Percentiles rank a stretch among this genome's conserved stretches.
phyloP scores from a whole-genome alignment of 2,329 filamentous ascomycete species.

The Annulohypoxylon truncatum region DNA sequence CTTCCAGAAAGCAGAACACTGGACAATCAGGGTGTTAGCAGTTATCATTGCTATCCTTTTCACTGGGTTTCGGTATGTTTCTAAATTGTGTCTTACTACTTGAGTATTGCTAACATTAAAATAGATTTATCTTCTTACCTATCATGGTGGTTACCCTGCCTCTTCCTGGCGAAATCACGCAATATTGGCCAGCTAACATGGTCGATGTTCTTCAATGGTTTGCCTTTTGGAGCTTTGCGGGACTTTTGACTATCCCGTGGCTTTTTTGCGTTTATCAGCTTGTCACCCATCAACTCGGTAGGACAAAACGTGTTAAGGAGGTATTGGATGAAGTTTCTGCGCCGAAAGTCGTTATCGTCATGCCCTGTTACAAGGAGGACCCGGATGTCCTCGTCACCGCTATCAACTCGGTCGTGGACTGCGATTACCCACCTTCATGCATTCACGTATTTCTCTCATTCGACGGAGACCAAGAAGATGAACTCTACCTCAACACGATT shows the following conservation, averaged over 20 bases:
- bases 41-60: conserved; percentile 80
- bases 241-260: conserved; percentile 88
- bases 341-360: conserved; percentile 94
- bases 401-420: conserved; percentile 90
- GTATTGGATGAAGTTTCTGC: conserved; percentile 86
- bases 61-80: conserved; percentile 74
- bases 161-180: conserved; percentile 76
- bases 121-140: conserved; percentile 84
- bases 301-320: conserved; percentile 83
- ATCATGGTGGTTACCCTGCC: conserved; percentile 95
- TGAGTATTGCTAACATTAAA: conserved; percentile 33
- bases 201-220: conserved; percentile 88
- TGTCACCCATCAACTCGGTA: conserved; percentile 86
- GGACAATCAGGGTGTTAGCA: conserved; percentile 83
- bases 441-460: conserved; percentile 97
- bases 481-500: conserved; percentile 88
- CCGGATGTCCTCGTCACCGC: conserved; percentile 86
- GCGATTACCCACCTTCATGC: conserved; percentile 91
- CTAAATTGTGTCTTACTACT: not conserved
- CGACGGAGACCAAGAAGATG: conserved; percentile 89
- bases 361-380: conserved; percentile 96
- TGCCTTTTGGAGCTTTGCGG: conserved; percentile 92
- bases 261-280: conserved; percentile 92
- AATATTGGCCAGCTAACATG: conserved; percentile 76
- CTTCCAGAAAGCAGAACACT: conserved; percentile 88